These are phyloP conservation scores for Alnus glutinosa DNA, from an alignment of 306 rosid genomes.

Conservation along the genomic window DNA sequence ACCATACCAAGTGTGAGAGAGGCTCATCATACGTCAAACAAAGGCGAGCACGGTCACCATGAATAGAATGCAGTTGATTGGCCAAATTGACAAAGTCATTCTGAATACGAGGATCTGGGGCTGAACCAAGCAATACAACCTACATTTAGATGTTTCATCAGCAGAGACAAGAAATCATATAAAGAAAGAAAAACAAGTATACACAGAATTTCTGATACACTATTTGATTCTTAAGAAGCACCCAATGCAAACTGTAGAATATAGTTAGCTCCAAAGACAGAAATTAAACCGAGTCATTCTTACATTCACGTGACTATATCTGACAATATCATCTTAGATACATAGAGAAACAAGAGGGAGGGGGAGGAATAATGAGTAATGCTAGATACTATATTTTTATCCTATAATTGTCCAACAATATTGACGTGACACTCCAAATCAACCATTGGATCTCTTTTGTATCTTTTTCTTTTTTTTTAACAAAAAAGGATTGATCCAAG, in stretches of 20 bases:
- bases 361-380: no score
- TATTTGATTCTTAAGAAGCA: conserved; percentile 17
- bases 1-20: conserved; percentile 88
- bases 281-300: neutral
- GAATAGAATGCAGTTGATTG: conserved; percentile 62
- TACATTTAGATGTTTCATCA: conserved; percentile 37
- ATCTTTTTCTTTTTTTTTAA: no score
- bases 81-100: conserved; percentile 86
- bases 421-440: no score
- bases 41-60: conserved; percentile 67
- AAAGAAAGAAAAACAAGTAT: neutral
- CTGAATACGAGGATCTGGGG: conserved; percentile 97
- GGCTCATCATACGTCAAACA: conserved; percentile 94
- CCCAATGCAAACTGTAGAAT: conserved; percentile 14
- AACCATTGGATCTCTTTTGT: no score
- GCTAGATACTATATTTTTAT: no score
- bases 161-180: conserved; percentile 8
- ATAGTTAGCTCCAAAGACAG: conserved; percentile 5
- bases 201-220: conserved; percentile 13
- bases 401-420: no score
- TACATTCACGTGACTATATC: conserved; percentile 19
- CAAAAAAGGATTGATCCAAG: no score
- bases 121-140: conserved; percentile 97
- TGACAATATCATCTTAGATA: no score
- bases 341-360: no score